Conservation (phyloP, 495 filamentous ascomycete species). For the Penicillium samsonianum region DNA sequence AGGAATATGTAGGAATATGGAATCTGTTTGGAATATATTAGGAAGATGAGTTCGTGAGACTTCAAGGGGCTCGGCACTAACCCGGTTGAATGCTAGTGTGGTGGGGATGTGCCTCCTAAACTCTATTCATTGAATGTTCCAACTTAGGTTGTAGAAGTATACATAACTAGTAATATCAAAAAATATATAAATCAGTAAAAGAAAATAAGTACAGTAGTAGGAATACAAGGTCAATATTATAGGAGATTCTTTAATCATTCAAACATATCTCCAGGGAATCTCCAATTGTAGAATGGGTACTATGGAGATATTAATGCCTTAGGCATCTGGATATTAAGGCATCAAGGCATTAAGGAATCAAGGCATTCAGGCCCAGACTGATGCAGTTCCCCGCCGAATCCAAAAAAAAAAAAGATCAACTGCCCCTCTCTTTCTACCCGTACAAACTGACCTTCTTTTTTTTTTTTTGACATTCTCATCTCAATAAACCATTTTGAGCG, state of each 20-base stretch:
- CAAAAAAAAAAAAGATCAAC: conserved; percentile 11
- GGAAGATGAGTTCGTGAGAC: conserved; percentile 1
- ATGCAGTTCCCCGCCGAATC: conserved; percentile 6
- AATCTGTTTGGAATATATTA: neutral
- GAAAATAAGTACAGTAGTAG: too few species aligned
- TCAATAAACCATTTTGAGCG: neutral
- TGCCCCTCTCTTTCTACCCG: neutral
- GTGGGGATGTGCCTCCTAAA: conserved; percentile 8
- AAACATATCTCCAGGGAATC: neutral
- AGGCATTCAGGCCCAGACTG: conserved; percentile 3
- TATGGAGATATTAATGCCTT: neutral
- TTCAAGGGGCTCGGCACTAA: conserved; percentile 14
- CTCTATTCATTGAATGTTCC: conserved; percentile 8
- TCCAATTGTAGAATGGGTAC: neutral
- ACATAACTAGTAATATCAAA: too few species aligned
- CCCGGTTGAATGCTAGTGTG: conserved; percentile 4
- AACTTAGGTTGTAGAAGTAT: too few species aligned
- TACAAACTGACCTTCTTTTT: neutral
- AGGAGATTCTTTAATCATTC: neutral
- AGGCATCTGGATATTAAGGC: neutral
- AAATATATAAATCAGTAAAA: too few species aligned
- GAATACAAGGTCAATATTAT: neutral
- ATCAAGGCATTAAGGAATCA: neutral
- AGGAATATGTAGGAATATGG: neutral
- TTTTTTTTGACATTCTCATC: neutral